These are phyloP conservation scores for Citeromyces hawaiiensis DNA, from an alignment of 1,139 yeast species.

Conservation along the genomic window DNA sequence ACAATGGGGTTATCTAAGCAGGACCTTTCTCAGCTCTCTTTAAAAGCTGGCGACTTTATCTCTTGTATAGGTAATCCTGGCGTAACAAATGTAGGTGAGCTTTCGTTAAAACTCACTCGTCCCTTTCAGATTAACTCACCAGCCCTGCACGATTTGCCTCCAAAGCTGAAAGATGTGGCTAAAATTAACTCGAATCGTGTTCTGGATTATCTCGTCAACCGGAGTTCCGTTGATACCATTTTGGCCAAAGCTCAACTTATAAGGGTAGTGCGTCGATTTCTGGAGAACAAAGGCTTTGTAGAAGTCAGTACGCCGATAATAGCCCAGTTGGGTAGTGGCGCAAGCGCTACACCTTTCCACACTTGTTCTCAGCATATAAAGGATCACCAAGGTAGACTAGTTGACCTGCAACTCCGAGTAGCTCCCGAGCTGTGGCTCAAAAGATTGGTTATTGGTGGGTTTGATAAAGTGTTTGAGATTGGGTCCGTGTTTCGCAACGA, in stretches of 20 bases:
- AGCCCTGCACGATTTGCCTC: constrained; percentile 61
- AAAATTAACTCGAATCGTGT: constrained; percentile 59
- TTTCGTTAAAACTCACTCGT: constrained; percentile 49
- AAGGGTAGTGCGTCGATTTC: constrained; percentile 40
- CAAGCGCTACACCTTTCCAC: constrained; percentile 73
- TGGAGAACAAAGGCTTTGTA: constrained; percentile 41
- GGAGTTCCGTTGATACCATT: constrained; percentile 31
- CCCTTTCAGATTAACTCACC: constrained; percentile 49
- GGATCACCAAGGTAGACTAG: constrained; percentile 13
- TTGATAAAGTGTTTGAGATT: constrained; percentile 76
- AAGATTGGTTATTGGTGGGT: constrained; percentile 67
- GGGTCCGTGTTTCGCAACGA: constrained; percentile 85
- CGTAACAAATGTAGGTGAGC: constrained; percentile 61
- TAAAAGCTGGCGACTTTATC: constrained; percentile 64
- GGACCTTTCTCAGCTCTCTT: constrained; percentile 26
- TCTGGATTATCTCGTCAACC: constrained; percentile 57
- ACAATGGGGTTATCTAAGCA: constrained; percentile 26
- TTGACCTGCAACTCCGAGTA: constrained; percentile 52
- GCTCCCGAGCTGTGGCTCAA: constrained; percentile 96
- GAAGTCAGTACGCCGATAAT: constrained; percentile 87
- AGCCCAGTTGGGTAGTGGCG: constrained; percentile 67
- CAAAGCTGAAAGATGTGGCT: constrained; percentile 36
- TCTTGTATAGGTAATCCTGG: constrained; percentile 60
- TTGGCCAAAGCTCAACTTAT: constrained; percentile 40
- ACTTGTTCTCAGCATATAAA: constrained; percentile 41